Evolutionary conservation across 2,329 filamentous ascomycete genomes (phyloP), one percentile per base, ranked within the genome.

Genomic region (Diplocarpon rosae): DNA sequence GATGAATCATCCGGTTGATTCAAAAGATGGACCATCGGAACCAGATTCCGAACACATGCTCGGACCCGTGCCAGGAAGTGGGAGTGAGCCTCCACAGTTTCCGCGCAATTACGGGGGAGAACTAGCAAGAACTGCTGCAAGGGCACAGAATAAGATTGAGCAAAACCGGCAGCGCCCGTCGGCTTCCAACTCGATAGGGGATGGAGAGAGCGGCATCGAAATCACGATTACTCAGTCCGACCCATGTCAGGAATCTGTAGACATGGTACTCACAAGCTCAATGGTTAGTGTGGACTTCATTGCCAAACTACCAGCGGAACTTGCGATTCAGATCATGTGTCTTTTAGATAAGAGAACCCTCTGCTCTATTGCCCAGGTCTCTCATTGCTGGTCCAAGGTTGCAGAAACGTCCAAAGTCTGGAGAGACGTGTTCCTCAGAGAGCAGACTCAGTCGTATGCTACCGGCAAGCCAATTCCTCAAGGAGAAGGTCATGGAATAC

Each of bases 201-300:
- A 82, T 52, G 66, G 70, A 20, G 77, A 82, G 62, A 81, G 78
- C 53, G 77, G 77, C 15, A 79, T 82, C 42, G 76, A 76, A 28
- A 80, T 82, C 39, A 66, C 70, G 1, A 62, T 79, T 2, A 70
- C 52, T 24, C 45, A 43, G 9, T 32, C 41, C 5, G 52, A 56
- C 20, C 7, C 20, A 24, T 4, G 20, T 24, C 20, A 24, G 20
- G 20, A 24, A 24, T 24, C 20, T 24, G 20, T 32, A 43, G 48
- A 7, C 43, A 20, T 24, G 27, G 8, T 15, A 27, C 16, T 10
- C 17, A 37, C 27, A 13, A 28, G 34, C 24, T 42, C 33, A 16
- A 39, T 36, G 16, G 75, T 76, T 47, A 71, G 67, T 57, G 64
- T 78, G 12, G 76, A 82, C 59, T 81, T 81, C 52, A 64, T 82